Conservation (phyloP, 495 filamentous ascomycete species). For the Penicillium mononematosum region DNA sequence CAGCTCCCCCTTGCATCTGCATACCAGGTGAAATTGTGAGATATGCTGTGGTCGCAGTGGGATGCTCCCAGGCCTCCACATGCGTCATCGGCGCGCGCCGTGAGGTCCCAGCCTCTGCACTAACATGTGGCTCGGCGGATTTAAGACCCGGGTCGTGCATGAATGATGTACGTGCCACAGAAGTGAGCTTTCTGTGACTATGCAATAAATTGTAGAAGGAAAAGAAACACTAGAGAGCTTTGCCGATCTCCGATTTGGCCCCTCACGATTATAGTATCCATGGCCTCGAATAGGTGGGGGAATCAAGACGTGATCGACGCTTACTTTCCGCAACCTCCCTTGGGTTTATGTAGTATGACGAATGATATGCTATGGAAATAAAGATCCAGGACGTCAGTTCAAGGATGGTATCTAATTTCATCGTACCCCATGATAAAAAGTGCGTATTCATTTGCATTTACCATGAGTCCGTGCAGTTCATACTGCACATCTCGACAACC, state of each 20-base stretch:
- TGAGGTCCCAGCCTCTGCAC: slow-evolving; percentile 14
- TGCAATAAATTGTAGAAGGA: background rate
- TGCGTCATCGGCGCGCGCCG: slow-evolving; percentile 29
- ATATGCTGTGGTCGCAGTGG: slow-evolving; percentile 11
- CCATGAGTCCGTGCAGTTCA: background rate
- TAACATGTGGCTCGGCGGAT: slow-evolving; percentile 21
- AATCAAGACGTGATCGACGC: background rate
- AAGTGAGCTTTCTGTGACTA: slow-evolving; percentile 8
- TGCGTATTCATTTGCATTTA: background rate
- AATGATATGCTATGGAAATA: slow-evolving; percentile 7
- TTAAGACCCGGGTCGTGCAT: slow-evolving; percentile 12
- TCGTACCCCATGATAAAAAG: background rate
- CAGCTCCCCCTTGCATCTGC: slow-evolving; percentile 29
- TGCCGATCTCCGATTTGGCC: background rate
- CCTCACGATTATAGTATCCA: background rate
- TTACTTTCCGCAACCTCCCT: slow-evolving; percentile 1
- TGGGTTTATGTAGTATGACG: background rate
- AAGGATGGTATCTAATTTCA: background rate
- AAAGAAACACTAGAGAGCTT: slow-evolving; percentile 8
- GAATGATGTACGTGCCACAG: slow-evolving; percentile 14
- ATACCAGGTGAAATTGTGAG: slow-evolving; percentile 14
- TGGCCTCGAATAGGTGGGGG: background rate
- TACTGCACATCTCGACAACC: background rate
- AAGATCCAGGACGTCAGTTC: background rate
- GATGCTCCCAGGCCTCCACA: slow-evolving; percentile 21